Conservation (phyloP, 2,329 filamentous ascomycete species). For the Gaeumannomyces tritici region DNA sequence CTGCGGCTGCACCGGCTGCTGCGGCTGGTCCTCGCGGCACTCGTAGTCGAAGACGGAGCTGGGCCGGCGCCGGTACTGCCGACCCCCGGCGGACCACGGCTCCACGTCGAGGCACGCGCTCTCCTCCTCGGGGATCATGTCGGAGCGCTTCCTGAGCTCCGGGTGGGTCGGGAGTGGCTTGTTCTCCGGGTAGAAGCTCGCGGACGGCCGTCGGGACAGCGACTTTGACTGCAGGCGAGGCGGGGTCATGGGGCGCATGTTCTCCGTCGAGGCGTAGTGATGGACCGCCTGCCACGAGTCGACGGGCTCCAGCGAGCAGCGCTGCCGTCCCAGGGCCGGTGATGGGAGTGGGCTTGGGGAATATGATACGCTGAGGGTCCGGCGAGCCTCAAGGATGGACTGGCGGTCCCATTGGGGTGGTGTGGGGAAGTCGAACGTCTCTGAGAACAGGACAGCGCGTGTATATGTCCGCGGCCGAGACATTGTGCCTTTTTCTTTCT, state of each 20-base stretch:
- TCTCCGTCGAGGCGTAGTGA: neutral
- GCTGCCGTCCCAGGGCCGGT: neutral
- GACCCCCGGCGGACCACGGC: neutral
- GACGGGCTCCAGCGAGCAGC: neutral
- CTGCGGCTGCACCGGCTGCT: neutral
- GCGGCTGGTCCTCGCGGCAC: neutral
- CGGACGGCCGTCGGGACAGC: no score
- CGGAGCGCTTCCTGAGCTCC: neutral
- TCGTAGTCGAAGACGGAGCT: neutral
- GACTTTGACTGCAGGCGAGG: neutral
- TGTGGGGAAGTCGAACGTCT: slow-evolving; percentile 2
- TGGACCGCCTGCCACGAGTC: neutral
- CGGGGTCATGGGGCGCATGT: neutral
- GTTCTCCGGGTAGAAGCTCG: neutral
- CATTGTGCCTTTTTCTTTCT: neutral
- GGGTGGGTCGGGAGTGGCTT: neutral
- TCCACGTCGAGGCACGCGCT: neutral
- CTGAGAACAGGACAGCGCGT: slow-evolving; percentile 2
- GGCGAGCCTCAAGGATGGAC: neutral
- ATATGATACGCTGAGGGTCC: neutral
- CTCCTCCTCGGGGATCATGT: neutral
- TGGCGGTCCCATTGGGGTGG: slow-evolving; percentile 1
- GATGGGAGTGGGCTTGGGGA: neutral
- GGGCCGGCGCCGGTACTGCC: neutral
- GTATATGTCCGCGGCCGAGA: neutral